phyloP scores from a whole-genome alignment of 208 protist genomes.

The Leptomonas pyrrhocoris region DNA sequence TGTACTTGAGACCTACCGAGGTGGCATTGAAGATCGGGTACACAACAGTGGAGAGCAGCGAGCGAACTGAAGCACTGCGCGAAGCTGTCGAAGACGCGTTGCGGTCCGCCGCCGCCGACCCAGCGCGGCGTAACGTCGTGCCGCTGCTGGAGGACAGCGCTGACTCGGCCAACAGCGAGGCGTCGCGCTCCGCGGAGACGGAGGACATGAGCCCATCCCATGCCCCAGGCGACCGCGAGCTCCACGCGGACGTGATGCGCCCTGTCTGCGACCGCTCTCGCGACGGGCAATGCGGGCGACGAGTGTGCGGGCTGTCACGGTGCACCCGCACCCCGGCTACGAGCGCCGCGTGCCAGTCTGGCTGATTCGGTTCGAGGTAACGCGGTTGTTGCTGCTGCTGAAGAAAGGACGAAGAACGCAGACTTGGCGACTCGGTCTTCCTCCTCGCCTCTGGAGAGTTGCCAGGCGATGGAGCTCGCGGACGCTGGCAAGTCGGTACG shows the following conservation, averaged over 20 bases:
- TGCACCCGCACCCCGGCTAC: constrained; percentile 12
- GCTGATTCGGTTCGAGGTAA: background rate
- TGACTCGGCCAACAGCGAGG: constrained; percentile 1
- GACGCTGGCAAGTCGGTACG: background rate
- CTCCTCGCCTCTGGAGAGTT: constrained; percentile 9
- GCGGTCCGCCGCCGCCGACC: background rate
- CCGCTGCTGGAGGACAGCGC: background rate
- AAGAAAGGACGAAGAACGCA: background rate
- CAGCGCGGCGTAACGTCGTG: constrained; percentile 5
- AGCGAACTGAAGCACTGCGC: background rate
- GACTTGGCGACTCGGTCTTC: background rate
- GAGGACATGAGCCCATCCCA: constrained; percentile 9
- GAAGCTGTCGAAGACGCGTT: background rate
- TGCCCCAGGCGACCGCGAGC: constrained; percentile 8
- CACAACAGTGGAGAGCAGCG: constrained; percentile 11
- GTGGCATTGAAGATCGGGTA: constrained; percentile 24
- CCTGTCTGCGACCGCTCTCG: constrained; percentile 14
- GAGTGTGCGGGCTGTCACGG: constrained; percentile 12
- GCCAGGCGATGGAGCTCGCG: constrained; percentile 3
- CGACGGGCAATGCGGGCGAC: constrained; percentile 1
- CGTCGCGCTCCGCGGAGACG: constrained; percentile 11
- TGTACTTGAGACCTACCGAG: constrained; percentile 13
- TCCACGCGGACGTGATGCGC: background rate
- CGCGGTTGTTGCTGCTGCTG: background rate
- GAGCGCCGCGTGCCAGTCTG: constrained; percentile 8